Conservation (phyloP, 495 filamentous ascomycete genomes). For the Xeromyces bisporus region DNA sequence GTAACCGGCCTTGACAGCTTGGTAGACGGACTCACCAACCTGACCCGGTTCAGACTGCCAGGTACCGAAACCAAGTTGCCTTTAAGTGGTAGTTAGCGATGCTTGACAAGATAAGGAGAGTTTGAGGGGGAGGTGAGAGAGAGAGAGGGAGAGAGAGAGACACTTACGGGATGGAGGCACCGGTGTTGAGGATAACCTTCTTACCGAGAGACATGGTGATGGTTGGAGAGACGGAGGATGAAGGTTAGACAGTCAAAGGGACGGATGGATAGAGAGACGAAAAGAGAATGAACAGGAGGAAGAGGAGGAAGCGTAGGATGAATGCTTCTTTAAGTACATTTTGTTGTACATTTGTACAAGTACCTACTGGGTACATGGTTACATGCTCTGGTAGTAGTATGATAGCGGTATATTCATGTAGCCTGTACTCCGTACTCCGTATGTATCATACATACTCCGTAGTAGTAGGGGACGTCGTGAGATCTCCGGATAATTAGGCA, state of each 20-base stretch:
- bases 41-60: constrained; percentile 38
- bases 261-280: constrained; percentile 1
- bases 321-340: too few species aligned
- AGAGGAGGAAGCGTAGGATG: not conserved
- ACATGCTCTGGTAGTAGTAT: too few species aligned
- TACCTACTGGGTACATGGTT: too few species aligned
- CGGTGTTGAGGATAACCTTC: constrained; percentile 27
- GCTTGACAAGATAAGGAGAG: not conserved
- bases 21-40: constrained; percentile 36
- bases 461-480: too few species aligned
- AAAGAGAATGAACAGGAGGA: too few species aligned
- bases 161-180: constrained; percentile 27
- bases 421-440: too few species aligned
- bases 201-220: constrained; percentile 31
- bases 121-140: not conserved
- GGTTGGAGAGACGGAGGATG: constrained; percentile 1
- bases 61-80: constrained; percentile 36
- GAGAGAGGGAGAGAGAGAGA: not conserved
- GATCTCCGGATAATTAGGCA: too few species aligned
- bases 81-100: constrained; percentile 6
- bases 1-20: constrained; percentile 37
- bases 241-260: too few species aligned
- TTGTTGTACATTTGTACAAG: too few species aligned
- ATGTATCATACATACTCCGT: too few species aligned
- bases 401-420: too few species aligned